phyloP scores from a whole-genome alignment of 805 yeast species.

The Saccharomyces mikatae region DNA sequence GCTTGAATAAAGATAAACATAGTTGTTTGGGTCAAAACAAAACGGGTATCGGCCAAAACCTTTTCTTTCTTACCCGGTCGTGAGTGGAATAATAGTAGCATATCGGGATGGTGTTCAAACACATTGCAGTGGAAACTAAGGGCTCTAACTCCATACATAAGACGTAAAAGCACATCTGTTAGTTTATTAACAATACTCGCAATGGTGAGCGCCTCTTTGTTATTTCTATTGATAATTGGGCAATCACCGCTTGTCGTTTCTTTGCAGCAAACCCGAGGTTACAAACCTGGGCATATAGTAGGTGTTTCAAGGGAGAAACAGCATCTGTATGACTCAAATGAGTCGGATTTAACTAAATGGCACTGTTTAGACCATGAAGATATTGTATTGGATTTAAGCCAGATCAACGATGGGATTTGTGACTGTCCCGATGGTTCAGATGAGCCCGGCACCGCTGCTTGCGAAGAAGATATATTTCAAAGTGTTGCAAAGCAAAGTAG shows the following conservation, averaged over 20 bases:
- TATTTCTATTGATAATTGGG: background rate
- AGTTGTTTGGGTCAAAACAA: background rate
- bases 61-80: background rate
- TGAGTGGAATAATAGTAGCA: background rate
- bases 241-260: background rate
- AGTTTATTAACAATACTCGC: background rate
- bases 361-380: constrained; percentile 60
- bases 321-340: constrained; percentile 12
- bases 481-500: constrained; percentile 3
- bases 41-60: background rate
- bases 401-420: constrained; percentile 82
- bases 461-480: constrained; percentile 30
- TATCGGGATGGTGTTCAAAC: background rate
- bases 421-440: constrained; percentile 98
- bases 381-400: constrained; percentile 49
- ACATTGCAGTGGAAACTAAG: background rate
- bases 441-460: constrained; percentile 92
- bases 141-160: background rate
- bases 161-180: background rate
- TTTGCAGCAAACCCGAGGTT: background rate
- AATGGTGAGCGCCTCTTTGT: background rate
- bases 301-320: constrained; percentile 19
- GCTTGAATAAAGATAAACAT: background rate
- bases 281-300: background rate
- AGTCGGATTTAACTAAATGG: constrained; percentile 55